Evolutionary conservation across 768 basidiomycete genomes (phyloP).

Genomic region (Podaxis sp.): DNA sequence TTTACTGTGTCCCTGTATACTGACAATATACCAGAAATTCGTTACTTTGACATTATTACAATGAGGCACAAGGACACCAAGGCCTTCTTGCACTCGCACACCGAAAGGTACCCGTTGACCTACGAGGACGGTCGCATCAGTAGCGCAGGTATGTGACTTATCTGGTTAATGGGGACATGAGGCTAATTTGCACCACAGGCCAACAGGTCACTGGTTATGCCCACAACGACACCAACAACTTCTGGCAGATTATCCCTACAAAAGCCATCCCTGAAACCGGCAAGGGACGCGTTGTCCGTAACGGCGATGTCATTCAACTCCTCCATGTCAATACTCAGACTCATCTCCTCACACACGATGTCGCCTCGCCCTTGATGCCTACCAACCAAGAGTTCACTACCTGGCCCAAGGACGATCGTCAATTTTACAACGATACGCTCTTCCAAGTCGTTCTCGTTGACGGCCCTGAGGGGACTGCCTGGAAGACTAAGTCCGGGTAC

Average conservation of each 20-base stretch:
- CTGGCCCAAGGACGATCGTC: constrained; percentile 72
- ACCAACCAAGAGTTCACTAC: constrained; percentile 99
- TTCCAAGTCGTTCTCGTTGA: constrained; percentile 74
- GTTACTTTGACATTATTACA: constrained; percentile 85
- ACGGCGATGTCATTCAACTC: constrained; percentile 85
- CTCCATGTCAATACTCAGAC: constrained; percentile 84
- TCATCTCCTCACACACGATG: constrained; percentile 90
- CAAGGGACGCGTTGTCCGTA: constrained; percentile 86
- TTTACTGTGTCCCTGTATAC: not conserved
- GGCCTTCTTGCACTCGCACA: constrained; percentile 90
- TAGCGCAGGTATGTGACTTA: constrained; percentile 63
- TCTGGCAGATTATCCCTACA: constrained; percentile 94
- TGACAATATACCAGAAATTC: constrained; percentile 63
- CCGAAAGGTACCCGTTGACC: constrained; percentile 84
- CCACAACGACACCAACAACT: constrained; percentile 91
- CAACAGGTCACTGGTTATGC: constrained; percentile 97
- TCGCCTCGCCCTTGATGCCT: constrained; percentile 93
- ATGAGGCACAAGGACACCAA: constrained; percentile 92
- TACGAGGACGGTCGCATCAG: constrained; percentile 96
- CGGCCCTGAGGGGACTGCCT: constrained; percentile 65
- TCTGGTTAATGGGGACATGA: not conserved
- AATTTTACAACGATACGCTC: constrained; percentile 82
- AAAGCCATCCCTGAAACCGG: constrained; percentile 93
- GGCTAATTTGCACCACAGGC: constrained; percentile 38
- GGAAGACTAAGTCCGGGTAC: constrained; percentile 92